Evolutionary conservation across 1,284 basidiomycete species (phyloP).

Genomic region (Leccinum pachyderme): DNA sequence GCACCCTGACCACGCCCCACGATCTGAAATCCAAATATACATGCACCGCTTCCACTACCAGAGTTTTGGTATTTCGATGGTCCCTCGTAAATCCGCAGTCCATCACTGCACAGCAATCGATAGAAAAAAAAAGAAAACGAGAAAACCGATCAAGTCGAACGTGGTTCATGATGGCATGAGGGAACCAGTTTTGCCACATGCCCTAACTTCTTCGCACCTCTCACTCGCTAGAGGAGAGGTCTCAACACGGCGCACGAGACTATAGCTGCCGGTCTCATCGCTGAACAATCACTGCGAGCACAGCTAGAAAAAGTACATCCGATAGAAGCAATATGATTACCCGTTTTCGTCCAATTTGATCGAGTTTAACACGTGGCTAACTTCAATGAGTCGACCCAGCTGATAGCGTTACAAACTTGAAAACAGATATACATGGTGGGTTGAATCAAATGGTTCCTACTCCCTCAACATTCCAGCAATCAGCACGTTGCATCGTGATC

Average conservation of each 20-base stretch:
- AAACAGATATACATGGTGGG: neutral
- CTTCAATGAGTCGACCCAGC: neutral
- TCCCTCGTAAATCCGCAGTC: neutral
- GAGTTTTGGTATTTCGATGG: neutral
- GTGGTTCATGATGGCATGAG: neutral
- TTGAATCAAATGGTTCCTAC: neutral
- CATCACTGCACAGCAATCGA: neutral
- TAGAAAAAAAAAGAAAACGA: neutral
- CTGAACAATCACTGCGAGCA: neutral
- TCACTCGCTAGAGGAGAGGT: neutral
- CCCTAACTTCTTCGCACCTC: neutral
- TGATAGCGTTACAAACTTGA: neutral
- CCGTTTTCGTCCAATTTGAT: neutral
- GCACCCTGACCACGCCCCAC: neutral
- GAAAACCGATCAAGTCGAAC: neutral
- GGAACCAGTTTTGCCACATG: neutral
- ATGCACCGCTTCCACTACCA: neutral
- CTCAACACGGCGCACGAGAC: neutral
- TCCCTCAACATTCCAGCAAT: neutral
- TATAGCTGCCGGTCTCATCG: neutral
- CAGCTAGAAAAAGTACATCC: neutral
- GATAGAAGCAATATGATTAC: neutral
- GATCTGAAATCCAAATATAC: neutral
- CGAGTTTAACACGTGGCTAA: neutral
- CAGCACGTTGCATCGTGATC: neutral